These are phyloP conservation scores for Metarhizium brunneum DNA, from an alignment of 2,329 filamentous ascomycete genomes.

Conservation along the genomic window DNA sequence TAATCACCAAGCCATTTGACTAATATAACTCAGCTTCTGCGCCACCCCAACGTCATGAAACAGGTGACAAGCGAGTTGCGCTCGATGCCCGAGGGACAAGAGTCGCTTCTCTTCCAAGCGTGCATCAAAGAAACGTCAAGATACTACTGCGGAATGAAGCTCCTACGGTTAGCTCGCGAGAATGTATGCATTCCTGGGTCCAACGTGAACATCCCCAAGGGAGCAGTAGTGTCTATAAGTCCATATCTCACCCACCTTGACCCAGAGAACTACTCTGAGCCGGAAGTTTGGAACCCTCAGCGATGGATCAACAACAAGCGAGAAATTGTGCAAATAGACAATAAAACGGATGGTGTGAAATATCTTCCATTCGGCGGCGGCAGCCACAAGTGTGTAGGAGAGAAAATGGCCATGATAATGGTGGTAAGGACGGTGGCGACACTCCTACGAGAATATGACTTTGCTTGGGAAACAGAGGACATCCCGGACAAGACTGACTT, in stretches of 20 bases:
- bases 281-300: slow-evolving; percentile 9
- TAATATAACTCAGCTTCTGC: not conserved
- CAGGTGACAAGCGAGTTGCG: slow-evolving; percentile 9
- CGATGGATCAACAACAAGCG: not conserved
- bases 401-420: too few relatives aligned
- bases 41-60: not conserved
- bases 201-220: slow-evolving; percentile 4
- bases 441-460: slow-evolving; percentile 8
- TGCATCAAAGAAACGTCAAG: slow-evolving; percentile 12
- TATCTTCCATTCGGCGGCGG: too few relatives aligned
- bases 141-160: slow-evolving; percentile 8
- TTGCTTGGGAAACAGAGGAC: slow-evolving; percentile 6
- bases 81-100: not conserved
- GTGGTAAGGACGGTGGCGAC: too few relatives aligned
- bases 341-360: too few relatives aligned
- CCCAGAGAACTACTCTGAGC: slow-evolving; percentile 4
- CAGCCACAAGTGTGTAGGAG: too few relatives aligned
- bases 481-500: not conserved
- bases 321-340: too few relatives aligned
- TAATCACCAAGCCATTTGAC: not conserved
- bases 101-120: slow-evolving; percentile 9
- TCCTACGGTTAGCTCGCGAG: slow-evolving; percentile 2
- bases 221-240: slow-evolving; percentile 9
- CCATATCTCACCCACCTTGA: slow-evolving; percentile 10
- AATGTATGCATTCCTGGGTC: slow-evolving; percentile 2